A percentile compares a stretch with the other conserved stretches of the same genome.
These are phyloP conservation scores for Lupinus albus DNA, from an alignment of 306 rosid species.

Conservation along the genomic window DNA sequence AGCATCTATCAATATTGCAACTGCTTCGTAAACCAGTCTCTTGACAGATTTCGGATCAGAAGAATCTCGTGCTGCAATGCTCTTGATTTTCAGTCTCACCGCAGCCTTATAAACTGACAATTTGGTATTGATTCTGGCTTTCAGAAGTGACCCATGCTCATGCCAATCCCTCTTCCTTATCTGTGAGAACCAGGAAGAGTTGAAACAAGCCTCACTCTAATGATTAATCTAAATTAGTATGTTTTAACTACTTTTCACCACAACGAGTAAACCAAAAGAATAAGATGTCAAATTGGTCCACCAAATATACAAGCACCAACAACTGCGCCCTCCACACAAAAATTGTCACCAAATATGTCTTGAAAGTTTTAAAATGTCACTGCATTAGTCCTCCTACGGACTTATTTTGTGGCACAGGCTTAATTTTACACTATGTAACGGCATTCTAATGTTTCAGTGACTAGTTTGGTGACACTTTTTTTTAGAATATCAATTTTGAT, in stretches of 20 bases:
- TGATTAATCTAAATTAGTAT: constrained; percentile 19
- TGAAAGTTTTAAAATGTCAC: no score
- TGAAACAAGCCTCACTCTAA: constrained; percentile 36
- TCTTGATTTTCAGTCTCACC: constrained; percentile 63
- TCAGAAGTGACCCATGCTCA: constrained; percentile 82
- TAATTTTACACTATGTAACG: no score
- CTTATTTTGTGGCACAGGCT: no score
- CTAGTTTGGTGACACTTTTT: no score
- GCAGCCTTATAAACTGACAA: constrained; percentile 78
- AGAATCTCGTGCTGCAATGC: constrained; percentile 50
- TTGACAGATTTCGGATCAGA: constrained; percentile 75
- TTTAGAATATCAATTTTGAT: no score
- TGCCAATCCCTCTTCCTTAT: constrained; percentile 96
- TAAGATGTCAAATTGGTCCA: no score
- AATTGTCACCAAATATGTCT: no score
- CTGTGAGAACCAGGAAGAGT: constrained; percentile 53
- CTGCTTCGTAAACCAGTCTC: constrained; percentile 84
- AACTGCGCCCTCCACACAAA: no score
- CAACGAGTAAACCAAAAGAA: background rate
- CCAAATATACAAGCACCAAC: no score
- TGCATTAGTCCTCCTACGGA: no score
- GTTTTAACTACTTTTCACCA: constrained; percentile 21
- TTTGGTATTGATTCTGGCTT: constrained; percentile 83
- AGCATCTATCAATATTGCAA: constrained; percentile 90
- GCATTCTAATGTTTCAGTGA: no score